Evolutionary conservation across 345 rosid species (phyloP), one percentile per base, ranked within the genome.

Genomic region (Populus simonii): DNA sequence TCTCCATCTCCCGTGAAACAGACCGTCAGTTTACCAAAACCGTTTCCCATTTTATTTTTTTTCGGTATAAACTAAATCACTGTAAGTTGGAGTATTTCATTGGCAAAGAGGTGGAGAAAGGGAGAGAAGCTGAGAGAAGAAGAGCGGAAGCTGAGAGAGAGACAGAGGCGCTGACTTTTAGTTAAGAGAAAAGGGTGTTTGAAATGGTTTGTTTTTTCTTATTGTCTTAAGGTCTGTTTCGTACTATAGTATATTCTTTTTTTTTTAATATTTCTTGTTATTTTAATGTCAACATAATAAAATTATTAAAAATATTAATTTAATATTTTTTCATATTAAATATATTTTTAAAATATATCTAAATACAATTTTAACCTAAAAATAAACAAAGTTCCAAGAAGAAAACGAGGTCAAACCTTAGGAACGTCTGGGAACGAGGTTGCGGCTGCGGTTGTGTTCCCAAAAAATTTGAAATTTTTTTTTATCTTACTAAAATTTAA

Each of bases 31-130:
- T 92, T 95, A 7, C 89, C 90, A 13, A 89, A 33, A 66, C 95
- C 94, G 89, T 92, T 95, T 74, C 99, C 99, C 99, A 96, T 95
- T 38, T 13, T 38, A 9, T 15, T n/a, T 72, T 71, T 57, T 9
- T 9, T 47, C 3, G 15, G 27, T 59, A 23, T 23, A 9, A n/a
- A 59, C 29, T n/a, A 12, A 59, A 59, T 59, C 65, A 59, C 65
- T 59, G 65, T 59, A 10, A 59, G 65, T 23, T 23, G 12, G 5
- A 59, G 65, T 23, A n/a, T n/a, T 59, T 23, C 65, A 59, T 59
- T 23, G 25, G 65, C 65, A 23, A 49, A 72, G 38, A 43, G 68
- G 66, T 55, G 43, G 66, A 62, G 80, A 80, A 78, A 78, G 66
- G 70, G 79, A 47, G 75, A 71, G 72, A 20, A 29, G 61, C 57